These are phyloP conservation scores for Mucor circinelloides DNA, from an alignment of 371 early-diverging fungal species.

Conservation along the genomic window DNA sequence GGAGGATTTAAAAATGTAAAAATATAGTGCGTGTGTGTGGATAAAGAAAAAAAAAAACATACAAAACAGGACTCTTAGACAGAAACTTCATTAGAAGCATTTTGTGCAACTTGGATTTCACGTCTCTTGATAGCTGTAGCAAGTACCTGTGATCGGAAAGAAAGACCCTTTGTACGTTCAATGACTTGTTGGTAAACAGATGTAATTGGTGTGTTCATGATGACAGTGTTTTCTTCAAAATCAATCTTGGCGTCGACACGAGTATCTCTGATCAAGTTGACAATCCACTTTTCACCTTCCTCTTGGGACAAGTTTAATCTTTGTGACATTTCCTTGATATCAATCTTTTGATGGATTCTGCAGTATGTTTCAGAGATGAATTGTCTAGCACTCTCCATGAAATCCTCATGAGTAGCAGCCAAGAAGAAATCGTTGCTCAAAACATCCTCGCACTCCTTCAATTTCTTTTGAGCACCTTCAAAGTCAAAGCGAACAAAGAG, in stretches of 20 bases:
- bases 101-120: conserved; percentile 45
- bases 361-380: conserved; percentile 95
- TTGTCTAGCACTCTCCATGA: conserved; percentile 90
- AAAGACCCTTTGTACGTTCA: conserved; percentile 87
- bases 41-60: neutral
- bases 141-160: conserved; percentile 88
- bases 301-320: conserved; percentile 85
- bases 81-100: conserved; percentile 18
- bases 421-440: conserved; percentile 90
- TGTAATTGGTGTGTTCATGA: conserved; percentile 85
- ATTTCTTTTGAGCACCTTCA: conserved; percentile 87
- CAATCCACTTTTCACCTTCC: conserved; percentile 96
- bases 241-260: conserved; percentile 97
- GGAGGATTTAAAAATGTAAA: neutral
- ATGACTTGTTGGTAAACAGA: conserved; percentile 94
- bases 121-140: conserved; percentile 91
- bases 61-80: conserved; percentile 9
- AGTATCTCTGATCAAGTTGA: conserved; percentile 92
- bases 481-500: conserved; percentile 93
- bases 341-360: conserved; percentile 92
- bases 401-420: conserved; percentile 80
- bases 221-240: conserved; percentile 88
- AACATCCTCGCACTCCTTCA: conserved; percentile 86
- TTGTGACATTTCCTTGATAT: conserved; percentile 82
- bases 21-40: neutral